Conservation (phyloP, 148 eudicot species). For the Euryodendron excelsum region DNA sequence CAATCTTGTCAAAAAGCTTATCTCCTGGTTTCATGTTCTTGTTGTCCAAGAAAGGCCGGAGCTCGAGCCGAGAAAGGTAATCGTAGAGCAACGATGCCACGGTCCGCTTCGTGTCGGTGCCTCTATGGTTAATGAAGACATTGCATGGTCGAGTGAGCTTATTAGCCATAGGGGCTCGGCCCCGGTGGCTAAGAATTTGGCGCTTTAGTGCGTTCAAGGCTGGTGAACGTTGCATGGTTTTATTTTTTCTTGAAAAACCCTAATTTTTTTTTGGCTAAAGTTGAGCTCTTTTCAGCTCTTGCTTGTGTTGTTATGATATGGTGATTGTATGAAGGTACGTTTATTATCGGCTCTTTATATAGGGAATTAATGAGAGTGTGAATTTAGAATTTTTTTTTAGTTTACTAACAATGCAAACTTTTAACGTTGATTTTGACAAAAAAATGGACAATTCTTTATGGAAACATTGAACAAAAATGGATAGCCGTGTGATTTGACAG, state of each 20-base stretch:
- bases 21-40: conserved; percentile 36
- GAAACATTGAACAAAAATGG: neutral
- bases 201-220: conserved; percentile 17
- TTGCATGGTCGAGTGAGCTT: conserved; percentile 1
- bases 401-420: neutral
- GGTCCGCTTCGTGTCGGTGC: conserved; percentile 24
- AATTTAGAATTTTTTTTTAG: neutral
- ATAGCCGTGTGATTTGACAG: conserved; percentile 8
- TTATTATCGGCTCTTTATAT: neutral
- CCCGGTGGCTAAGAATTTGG: conserved; percentile 7
- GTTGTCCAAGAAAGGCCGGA: conserved; percentile 28
- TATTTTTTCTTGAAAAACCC: neutral
- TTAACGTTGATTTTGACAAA: neutral
- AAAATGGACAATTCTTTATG: too few relatives aligned
- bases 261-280: neutral
- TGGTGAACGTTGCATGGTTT: conserved; percentile 19
- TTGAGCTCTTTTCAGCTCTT: too few relatives aligned
- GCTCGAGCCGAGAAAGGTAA: conserved; percentile 13
- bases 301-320: neutral
- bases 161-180: neutral
- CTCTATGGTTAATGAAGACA: conserved; percentile 27
- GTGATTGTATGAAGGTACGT: neutral
- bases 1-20: conserved; percentile 25
- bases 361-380: neutral
- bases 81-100: conserved; percentile 25